Base-by-base conservation (phyloP, 2,329 filamentous ascomycete genomes). In the Chrysoporthe deuterocubensis region DNA sequence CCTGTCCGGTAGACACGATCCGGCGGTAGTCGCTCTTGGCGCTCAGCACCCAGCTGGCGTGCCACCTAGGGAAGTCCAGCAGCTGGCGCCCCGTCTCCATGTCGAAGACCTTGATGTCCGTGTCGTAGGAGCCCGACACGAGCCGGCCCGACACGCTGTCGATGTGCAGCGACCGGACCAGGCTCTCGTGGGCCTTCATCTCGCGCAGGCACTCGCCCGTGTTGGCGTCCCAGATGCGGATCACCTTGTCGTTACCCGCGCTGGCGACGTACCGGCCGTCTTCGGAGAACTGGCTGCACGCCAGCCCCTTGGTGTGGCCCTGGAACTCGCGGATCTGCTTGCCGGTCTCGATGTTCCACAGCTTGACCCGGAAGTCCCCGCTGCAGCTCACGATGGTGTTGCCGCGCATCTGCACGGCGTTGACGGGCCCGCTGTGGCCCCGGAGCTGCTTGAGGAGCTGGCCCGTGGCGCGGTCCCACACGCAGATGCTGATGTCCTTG, bases 21-120 rank as follows among this genome's bases (percentile, higher is more conserved):
- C 96, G 89, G 68, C 95, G 87, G 79, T 98, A 98, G 77, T 99
- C 95, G 71, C 92, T 94, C 84, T 97, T 97, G 63, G 96, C 96
- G 71, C 93, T 94, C 68, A 99, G 82, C 75, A 99, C 96, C 96
- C 96, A 99, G 79, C 93, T 97, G 13, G 91, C 91, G 68, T 97
- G 97, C 94, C 94, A 98, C 72, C 92, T 90, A n/a, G 94, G 92
- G 74, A 97, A 95, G 73, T 94, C 90, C 70, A 96, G 87, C 69
- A 95, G 86, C 72, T 93, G 85, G 59, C 89, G 83, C 44, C 94
- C 95, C 2, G 90, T 91, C 71, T 90, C 89, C 80, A 96, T 91
- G 77, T 97, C 92, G 79, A 94, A 97, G 1, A 98, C 93, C 77
- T 96, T 97, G 77, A 99, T 94, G 74, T 95, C 94, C 74, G 93